A percentile compares a stretch with the other conserved stretches of the same genome.
Conservation (phyloP, 768 basidiomycete species). For the Calocybe gangraenosa region DNA sequence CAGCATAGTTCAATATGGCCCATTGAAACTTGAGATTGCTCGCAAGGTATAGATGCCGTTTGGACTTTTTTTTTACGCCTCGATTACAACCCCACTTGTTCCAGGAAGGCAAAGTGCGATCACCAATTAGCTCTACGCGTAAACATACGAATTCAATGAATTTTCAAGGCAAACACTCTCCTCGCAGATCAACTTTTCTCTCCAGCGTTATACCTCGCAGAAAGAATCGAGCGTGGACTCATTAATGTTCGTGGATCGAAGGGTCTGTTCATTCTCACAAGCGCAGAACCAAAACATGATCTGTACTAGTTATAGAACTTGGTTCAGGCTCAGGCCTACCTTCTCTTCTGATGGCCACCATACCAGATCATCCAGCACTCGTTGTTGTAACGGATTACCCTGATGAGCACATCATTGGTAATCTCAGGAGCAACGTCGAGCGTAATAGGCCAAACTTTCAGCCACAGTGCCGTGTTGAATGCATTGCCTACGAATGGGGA, state of each 20-base stretch:
- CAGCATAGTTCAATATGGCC: constrained; percentile 47
- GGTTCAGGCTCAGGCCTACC: constrained; percentile 68
- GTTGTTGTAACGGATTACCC: constrained; percentile 70
- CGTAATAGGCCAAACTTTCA: constrained; percentile 38
- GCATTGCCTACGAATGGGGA: constrained; percentile 65
- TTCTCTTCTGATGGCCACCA: constrained; percentile 52
- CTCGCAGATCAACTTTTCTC: constrained; percentile 74
- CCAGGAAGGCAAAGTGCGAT: constrained; percentile 58
- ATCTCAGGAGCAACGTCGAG: constrained; percentile 51
- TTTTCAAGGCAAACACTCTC: constrained; percentile 57
- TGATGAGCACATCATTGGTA: constrained; percentile 54
- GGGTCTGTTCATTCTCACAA: constrained; percentile 25
- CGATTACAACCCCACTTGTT: background rate
- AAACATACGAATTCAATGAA: constrained; percentile 6
- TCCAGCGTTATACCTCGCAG: constrained; percentile 61
- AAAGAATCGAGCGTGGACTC: constrained; percentile 55
- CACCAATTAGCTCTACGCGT: constrained; percentile 5
- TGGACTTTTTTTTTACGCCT: background rate
- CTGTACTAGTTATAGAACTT: constrained; percentile 59
- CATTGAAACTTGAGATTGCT: constrained; percentile 49
- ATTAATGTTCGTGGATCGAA: constrained; percentile 37
- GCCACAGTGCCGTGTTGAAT: constrained; percentile 37
- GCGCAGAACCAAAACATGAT: background rate
- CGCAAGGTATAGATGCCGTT: constrained; percentile 44
- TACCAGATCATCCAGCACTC: constrained; percentile 39